Evolutionary conservation across 106 monocot genomes (phyloP).

Genomic region (Phalaenopsis aphrodite): DNA sequence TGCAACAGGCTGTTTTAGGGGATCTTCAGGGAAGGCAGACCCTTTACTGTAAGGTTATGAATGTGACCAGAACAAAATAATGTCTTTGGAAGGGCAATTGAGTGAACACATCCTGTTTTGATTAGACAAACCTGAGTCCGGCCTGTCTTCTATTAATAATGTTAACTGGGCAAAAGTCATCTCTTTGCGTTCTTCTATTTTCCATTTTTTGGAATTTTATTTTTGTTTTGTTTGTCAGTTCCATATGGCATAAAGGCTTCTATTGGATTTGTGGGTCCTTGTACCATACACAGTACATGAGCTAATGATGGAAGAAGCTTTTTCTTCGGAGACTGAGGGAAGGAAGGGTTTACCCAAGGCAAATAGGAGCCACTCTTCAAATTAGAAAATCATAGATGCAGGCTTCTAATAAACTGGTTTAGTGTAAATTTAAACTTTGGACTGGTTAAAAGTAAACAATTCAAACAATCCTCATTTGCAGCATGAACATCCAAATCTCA

Average conservation of each 20-base stretch:
- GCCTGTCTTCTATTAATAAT: not conserved
- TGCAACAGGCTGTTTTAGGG: conserved; percentile 3
- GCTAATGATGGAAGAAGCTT: not conserved
- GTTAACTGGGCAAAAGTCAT: not conserved
- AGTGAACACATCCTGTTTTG: not conserved
- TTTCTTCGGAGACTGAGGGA: not conserved
- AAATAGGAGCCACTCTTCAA: not conserved
- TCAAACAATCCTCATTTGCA: no score
- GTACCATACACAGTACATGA: not conserved
- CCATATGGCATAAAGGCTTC: not conserved
- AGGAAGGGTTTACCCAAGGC: not conserved
- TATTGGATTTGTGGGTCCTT: not conserved
- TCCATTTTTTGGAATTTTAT: not conserved
- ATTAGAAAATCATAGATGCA: not conserved
- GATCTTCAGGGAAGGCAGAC: not conserved
- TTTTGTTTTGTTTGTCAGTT: conserved; percentile 1
- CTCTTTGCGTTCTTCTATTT: not conserved
- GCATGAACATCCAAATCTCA: no score
- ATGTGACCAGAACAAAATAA: no score
- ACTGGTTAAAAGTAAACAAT: no score
- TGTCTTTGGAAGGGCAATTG: not conserved
- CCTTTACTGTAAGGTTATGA: not conserved
- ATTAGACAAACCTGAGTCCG: not conserved
- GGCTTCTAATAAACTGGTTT: not conserved
- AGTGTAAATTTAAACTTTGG: no score